Conservation (phyloP, 768 basidiomycete species). For the Tricholoma sp. region DNA sequence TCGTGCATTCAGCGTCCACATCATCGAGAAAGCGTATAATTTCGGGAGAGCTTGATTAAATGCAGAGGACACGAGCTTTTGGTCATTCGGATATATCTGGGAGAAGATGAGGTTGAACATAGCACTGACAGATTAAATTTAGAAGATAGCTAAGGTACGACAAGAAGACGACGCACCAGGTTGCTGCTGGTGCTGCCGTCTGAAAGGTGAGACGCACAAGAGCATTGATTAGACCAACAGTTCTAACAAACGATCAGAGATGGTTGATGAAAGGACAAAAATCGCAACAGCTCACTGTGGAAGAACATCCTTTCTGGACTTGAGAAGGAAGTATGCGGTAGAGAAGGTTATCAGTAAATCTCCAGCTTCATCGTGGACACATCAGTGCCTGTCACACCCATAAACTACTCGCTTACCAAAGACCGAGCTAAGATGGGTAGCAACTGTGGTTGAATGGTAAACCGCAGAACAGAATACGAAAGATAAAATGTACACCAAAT, state of each 20-base stretch:
- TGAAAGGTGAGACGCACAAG: conserved; percentile 28
- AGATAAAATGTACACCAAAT: conserved; percentile 24
- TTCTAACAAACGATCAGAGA: conserved; percentile 8
- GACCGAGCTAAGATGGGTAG: conserved; percentile 21
- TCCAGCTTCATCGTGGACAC: conserved; percentile 17
- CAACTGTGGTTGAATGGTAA: conserved; percentile 15
- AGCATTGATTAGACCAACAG: conserved; percentile 22
- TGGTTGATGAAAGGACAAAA: neutral
- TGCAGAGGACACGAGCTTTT: conserved; percentile 20
- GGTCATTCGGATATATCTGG: conserved; percentile 19
- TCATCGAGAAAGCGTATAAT: conserved; percentile 31
- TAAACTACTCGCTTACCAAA: conserved; percentile 16
- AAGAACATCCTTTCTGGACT: conserved; percentile 22
- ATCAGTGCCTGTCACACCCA: neutral
- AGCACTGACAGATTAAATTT: conserved; percentile 15
- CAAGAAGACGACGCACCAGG: conserved; percentile 20
- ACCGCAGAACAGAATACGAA: neutral
- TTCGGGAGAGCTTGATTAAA: conserved; percentile 29
- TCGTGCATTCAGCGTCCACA: conserved; percentile 32
- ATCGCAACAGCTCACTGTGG: conserved; percentile 18
- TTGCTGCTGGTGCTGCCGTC: conserved; percentile 26
- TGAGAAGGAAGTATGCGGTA: conserved; percentile 25
- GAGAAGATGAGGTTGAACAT: conserved; percentile 32
- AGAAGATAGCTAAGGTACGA: neutral
- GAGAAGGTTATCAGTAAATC: conserved; percentile 22